phyloP scores from a whole-genome alignment of 768 basidiomycete genomes.

The Rhodocollybia butyracea region DNA sequence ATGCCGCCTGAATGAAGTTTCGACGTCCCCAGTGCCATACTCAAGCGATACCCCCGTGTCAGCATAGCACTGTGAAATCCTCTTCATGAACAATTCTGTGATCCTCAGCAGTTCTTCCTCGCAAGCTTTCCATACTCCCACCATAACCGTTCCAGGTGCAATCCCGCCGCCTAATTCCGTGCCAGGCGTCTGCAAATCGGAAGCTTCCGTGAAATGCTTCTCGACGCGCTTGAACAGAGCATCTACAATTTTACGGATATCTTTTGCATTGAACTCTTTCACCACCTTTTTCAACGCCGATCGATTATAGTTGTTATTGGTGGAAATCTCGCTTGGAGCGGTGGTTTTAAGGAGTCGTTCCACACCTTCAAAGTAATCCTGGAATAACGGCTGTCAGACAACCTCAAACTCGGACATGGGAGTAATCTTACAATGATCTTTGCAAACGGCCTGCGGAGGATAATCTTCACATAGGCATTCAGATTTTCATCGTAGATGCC shows the following conservation, averaged over 20 bases:
- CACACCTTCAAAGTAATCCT: slow-evolving; percentile 95
- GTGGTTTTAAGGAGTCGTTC: slow-evolving; percentile 84
- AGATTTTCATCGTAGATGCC: slow-evolving; percentile 89
- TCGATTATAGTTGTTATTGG: slow-evolving; percentile 73
- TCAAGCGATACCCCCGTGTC: slow-evolving; percentile 73
- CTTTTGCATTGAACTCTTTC: slow-evolving; percentile 85
- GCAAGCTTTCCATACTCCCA: slow-evolving; percentile 88
- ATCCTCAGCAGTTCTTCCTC: slow-evolving; percentile 79
- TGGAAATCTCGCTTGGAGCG: slow-evolving; percentile 70
- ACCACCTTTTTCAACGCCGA: slow-evolving; percentile 78
- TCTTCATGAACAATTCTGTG: slow-evolving; percentile 62
- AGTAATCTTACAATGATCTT: slow-evolving; percentile 71
- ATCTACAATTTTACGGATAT: slow-evolving; percentile 86
- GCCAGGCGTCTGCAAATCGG: slow-evolving; percentile 50
- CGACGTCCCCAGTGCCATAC: slow-evolving; percentile 71
- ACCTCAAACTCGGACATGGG: not conserved
- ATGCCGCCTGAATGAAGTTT: slow-evolving; percentile 73
- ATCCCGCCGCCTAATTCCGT: slow-evolving; percentile 54
- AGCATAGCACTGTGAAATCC: slow-evolving; percentile 77
- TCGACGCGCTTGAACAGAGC: slow-evolving; percentile 87
- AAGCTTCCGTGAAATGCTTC: slow-evolving; percentile 90
- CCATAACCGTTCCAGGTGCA: slow-evolving; percentile 62
- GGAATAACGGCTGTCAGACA: slow-evolving; percentile 2
- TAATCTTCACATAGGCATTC: slow-evolving; percentile 78
- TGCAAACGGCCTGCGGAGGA: slow-evolving; percentile 81